Percentiles rank a stretch among this genome's conserved stretches.
phyloP scores from a whole-genome alignment of 768 basidiomycete genomes.

The Aureoboletus auriporus region DNA sequence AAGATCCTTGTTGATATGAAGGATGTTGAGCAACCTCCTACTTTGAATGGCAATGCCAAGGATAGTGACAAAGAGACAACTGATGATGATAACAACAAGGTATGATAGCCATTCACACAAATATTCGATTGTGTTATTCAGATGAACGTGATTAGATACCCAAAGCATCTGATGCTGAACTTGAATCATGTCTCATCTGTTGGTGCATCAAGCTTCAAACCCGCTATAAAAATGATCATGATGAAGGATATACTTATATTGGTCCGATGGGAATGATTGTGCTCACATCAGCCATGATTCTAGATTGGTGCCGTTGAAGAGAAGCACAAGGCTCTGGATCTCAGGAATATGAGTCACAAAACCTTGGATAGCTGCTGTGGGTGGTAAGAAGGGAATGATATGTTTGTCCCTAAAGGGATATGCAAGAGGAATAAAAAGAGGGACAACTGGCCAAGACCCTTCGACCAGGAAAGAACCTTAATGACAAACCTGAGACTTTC shows the following conservation, averaged over 20 bases:
- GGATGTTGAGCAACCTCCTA: neutral
- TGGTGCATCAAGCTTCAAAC: slow-evolving; percentile 7
- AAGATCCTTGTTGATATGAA: slow-evolving; percentile 11
- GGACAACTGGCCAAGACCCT: too few species aligned
- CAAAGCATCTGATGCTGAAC: neutral
- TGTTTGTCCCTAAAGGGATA: too few species aligned
- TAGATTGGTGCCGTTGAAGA: slow-evolving; percentile 12
- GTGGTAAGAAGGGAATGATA: too few species aligned
- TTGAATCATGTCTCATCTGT: neutral
- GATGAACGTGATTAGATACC: too few species aligned
- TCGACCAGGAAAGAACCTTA: too few species aligned
- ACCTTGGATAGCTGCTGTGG: too few species aligned
- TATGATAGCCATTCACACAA: neutral
- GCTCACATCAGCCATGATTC: slow-evolving; percentile 3
- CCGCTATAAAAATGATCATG: slow-evolving; percentile 1
- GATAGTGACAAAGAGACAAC: neutral
- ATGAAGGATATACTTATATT: slow-evolving; percentile 4
- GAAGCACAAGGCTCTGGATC: too few species aligned
- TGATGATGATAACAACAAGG: neutral
- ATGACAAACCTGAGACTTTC: too few species aligned
- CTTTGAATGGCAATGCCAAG: too few species aligned
- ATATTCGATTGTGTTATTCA: too few species aligned
- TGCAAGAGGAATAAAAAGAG: too few species aligned
- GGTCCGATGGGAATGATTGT: neutral
- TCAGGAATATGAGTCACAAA: too few species aligned